Evolutionary conservation across 495 filamentous ascomycete species (phyloP).

Genomic region (Aspergillus egyptiacus): DNA sequence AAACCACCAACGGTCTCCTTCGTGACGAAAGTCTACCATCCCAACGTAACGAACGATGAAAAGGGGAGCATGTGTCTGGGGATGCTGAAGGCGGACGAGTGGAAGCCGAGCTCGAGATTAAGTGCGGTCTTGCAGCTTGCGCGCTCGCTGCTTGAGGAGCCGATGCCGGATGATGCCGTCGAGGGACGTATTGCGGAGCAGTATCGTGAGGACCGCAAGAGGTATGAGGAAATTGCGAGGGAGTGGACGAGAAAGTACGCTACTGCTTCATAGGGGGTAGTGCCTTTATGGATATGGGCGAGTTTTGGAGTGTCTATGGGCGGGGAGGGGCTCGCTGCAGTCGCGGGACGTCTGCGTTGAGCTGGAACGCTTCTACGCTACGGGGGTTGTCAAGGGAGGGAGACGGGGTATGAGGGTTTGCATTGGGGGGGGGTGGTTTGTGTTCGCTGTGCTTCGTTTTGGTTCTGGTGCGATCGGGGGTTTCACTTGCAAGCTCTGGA

Average conservation of each 20-base stretch:
- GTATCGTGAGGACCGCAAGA: slow-evolving; percentile 63
- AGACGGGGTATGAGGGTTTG: not conserved
- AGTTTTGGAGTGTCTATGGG: not conserved
- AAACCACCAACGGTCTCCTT: slow-evolving; percentile 83
- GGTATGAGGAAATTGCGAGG: slow-evolving; percentile 78
- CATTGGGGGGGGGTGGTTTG: not conserved
- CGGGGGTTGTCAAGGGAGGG: too few species aligned
- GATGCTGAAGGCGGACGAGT: slow-evolving; percentile 80
- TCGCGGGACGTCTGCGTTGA: slow-evolving; percentile 12
- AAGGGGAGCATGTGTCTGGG: slow-evolving; percentile 88
- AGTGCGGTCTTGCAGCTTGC: slow-evolving; percentile 73
- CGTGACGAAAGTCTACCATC: slow-evolving; percentile 95
- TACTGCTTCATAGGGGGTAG: slow-evolving; percentile 21
- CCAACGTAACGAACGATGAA: slow-evolving; percentile 93
- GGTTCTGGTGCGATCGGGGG: not conserved
- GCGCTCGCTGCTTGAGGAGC: slow-evolving; percentile 71
- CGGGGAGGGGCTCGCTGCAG: slow-evolving; percentile 3
- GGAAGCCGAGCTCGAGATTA: slow-evolving; percentile 87
- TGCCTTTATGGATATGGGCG: too few species aligned
- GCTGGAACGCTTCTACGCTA: too few species aligned
- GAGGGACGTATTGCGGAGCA: slow-evolving; percentile 83
- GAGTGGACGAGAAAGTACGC: slow-evolving; percentile 81
- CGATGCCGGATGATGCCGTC: slow-evolving; percentile 90
- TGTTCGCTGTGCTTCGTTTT: too few species aligned
- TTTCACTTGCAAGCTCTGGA: not conserved